Evolutionary conservation across 345 rosid species (phyloP).

Genomic region (Ailanthus altissimus): DNA sequence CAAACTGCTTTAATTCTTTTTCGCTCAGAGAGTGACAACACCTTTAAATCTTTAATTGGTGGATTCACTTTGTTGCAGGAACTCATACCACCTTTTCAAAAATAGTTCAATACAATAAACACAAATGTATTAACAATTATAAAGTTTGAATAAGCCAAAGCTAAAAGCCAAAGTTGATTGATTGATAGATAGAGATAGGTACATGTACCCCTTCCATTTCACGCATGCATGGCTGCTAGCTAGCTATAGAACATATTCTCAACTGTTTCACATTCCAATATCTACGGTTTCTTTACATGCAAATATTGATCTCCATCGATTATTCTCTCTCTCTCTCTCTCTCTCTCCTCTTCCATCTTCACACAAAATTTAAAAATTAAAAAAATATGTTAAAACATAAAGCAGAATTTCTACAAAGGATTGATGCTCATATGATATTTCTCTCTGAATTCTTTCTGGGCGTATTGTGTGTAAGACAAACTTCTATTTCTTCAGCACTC

Average conservation of each 20-base stretch:
- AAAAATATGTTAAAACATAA: slow-evolving; percentile 5
- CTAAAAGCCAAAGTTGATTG: slow-evolving; percentile 5
- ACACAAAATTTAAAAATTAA: slow-evolving; percentile 6
- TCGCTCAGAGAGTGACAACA: slow-evolving; percentile 5
- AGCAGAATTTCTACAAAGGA: slow-evolving; percentile 17
- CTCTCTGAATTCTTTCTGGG: slow-evolving; percentile 27
- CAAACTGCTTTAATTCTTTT: slow-evolving; percentile 21
- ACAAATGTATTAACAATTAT: neutral
- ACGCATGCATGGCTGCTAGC: slow-evolving; percentile 6
- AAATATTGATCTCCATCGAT: neutral
- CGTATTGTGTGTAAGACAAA: slow-evolving; percentile 34
- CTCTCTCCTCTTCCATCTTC: neutral
- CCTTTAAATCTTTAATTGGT: slow-evolving; percentile 35
- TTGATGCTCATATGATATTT: slow-evolving; percentile 21
- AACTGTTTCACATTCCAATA: neutral
- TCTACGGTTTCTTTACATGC: neutral
- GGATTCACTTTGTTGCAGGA: slow-evolving; percentile 41
- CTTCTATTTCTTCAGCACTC: slow-evolving; percentile 33
- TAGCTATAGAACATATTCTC: neutral
- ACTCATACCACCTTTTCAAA: slow-evolving; percentile 30
- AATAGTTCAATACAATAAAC: neutral
- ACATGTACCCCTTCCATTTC: slow-evolving; percentile 11
- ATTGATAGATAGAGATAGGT: slow-evolving; percentile 9
- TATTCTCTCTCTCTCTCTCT: neutral
- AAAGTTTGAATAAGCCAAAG: neutral